Base-by-base conservation (phyloP, 305 asterid species). In the Solanum hybrid region DNA sequence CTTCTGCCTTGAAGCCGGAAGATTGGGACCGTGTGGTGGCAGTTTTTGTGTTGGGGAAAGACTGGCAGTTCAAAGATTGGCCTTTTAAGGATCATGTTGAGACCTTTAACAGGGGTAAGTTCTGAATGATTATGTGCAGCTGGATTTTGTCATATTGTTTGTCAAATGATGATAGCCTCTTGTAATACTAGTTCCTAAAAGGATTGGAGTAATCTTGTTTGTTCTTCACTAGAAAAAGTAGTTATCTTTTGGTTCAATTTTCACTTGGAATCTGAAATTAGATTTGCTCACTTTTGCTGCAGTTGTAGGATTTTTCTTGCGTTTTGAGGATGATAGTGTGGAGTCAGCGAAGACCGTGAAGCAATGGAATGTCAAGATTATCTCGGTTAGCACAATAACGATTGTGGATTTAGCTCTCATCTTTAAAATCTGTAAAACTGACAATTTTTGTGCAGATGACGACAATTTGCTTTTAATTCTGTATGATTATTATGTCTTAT, bases 1-100 rank as follows among this genome's bases (percentile, higher is more conserved):
- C 99, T 3, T 94, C 99, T n/a, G 95, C 98, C 0, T 81, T 97
- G 91, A 97, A 97, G 93, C 91, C 93, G 36, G 99, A 97, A 70
- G 99, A 97, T 70, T 97, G 99, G 99, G 99, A 97, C 37, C 97
- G 99, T 1, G 99, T 97, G 87, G 99, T 97, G 61, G 99, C 99
- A 0, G 99, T 97, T 72, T 97, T 97, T 89, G 99, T 97, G 91
- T 95, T 97, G 88, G 99, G 99, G 87, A 97, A 97, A 93, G 99
- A 97, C 88, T 97, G 99, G 99, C 99, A 97, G 95, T 97, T 97
- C 91, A 97, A 97, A 82, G 99, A 97, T 89, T 97, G 99, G 99
- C 99, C 99, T 34, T 97, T 94, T 89, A 97, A 97, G 95, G 97
- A 97, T 89, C 99, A 97, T 87, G 97, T 97, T 24, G 98, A 97